Conservation (phyloP, 257 asterid genomes). For the Scutellaria minor region DNA sequence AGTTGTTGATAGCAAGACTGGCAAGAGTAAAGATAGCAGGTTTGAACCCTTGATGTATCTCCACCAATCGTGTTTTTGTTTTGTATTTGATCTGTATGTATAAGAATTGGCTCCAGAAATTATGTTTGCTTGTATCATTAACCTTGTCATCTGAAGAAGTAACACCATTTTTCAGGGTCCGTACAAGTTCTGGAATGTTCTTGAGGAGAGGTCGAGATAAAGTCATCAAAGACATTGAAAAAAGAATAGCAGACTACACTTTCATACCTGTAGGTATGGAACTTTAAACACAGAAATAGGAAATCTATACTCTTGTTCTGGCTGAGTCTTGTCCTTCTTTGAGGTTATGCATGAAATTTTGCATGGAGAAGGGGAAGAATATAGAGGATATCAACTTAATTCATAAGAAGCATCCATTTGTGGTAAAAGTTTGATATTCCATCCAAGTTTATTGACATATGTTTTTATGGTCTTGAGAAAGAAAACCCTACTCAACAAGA, state of each 20-base stretch:
- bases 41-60: constrained; percentile 40
- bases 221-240: constrained; percentile 67
- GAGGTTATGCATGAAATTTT: not conserved
- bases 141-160: constrained; percentile 24
- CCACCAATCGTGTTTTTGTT: not conserved
- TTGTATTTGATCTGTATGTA: not conserved
- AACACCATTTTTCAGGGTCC: constrained; percentile 60
- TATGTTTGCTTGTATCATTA: constrained; percentile 2
- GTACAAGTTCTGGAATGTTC: constrained; percentile 89
- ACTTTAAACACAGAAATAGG: constrained; percentile 11
- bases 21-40: constrained; percentile 92
- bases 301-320: constrained; percentile 14
- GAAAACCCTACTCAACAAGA: not conserved
- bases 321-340: not conserved
- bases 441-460: not conserved
- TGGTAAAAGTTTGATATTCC: not conserved
- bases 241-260: constrained; percentile 79
- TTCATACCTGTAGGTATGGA: constrained; percentile 84
- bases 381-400: not conserved
- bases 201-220: constrained; percentile 77
- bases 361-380: not conserved
- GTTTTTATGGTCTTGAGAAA: not conserved
- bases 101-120: constrained; percentile 6
- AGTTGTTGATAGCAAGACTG: constrained; percentile 86
- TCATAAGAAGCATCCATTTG: not conserved